These are phyloP conservation scores for Cubamyces sp. DNA, from an alignment of 768 basidiomycete genomes.

Conservation along the genomic window DNA sequence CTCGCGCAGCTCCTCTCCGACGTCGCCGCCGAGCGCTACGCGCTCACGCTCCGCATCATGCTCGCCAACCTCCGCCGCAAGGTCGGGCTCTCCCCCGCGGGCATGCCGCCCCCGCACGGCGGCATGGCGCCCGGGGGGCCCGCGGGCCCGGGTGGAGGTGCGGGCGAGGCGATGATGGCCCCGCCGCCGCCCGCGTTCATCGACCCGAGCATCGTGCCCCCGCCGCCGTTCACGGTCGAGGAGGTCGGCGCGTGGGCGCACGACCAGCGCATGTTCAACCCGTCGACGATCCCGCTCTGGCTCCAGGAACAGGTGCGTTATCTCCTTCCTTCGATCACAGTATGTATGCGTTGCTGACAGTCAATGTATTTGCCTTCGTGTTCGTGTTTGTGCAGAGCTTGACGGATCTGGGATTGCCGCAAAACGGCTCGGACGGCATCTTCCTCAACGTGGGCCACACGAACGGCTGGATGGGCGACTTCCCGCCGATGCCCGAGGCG, in stretches of 20 bases:
- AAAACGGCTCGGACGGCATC: constrained; percentile 89
- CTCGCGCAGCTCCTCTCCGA: constrained; percentile 89
- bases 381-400: constrained; percentile 58
- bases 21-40: constrained; percentile 95
- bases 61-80: constrained; percentile 89
- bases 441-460: constrained; percentile 75
- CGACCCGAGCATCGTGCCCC: constrained; percentile 47
- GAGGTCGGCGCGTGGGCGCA: constrained; percentile 61
- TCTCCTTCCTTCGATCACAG: neutral
- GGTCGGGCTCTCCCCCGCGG: constrained; percentile 58
- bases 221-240: constrained; percentile 77
- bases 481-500: constrained; percentile 78
- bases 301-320: constrained; percentile 82
- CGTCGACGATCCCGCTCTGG: constrained; percentile 87
- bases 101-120: constrained; percentile 18
- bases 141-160: neutral
- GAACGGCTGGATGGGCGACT: constrained; percentile 79
- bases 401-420: constrained; percentile 88
- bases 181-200: constrained; percentile 55
- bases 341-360: neutral
- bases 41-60: constrained; percentile 91
- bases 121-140: neutral
- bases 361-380: neutral
- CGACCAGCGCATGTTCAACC: constrained; percentile 63
- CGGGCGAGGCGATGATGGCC: constrained; percentile 49